Percentiles rank a stretch among this genome's conserved stretches.
Conservation (phyloP, 148 eudicot genomes). For the Chenopodium formosanum region DNA sequence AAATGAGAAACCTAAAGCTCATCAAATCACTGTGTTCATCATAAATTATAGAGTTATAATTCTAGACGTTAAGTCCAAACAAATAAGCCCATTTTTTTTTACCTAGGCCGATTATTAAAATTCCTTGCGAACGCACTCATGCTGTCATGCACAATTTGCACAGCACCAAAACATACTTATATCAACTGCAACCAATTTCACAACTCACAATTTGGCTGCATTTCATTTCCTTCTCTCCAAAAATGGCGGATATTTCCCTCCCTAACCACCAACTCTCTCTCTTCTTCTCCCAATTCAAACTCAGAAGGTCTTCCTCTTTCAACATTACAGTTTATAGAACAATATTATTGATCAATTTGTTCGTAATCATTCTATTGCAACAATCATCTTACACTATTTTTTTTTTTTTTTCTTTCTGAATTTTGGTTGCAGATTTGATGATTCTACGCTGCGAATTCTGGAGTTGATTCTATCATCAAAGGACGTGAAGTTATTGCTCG, state of each 20-base stretch:
- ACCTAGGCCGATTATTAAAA: too few species aligned
- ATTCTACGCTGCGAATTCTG: slow-evolving; percentile 51
- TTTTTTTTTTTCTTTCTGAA: too few species aligned
- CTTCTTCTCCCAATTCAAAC: slow-evolving; percentile 48
- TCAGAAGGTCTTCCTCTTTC: slow-evolving; percentile 35
- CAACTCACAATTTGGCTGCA: not conserved
- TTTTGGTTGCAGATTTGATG: slow-evolving; percentile 47
- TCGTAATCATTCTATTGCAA: not conserved
- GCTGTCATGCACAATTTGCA: not conserved
- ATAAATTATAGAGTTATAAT: too few species aligned
- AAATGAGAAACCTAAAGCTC: too few species aligned
- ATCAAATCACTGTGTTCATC: too few species aligned
- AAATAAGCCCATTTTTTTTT: too few species aligned
- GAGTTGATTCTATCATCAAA: slow-evolving; percentile 47
- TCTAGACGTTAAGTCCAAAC: too few species aligned
- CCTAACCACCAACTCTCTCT: slow-evolving; percentile 36
- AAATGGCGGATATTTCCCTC: slow-evolving; percentile 28
- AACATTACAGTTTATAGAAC: not conserved
- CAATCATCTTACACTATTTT: not conserved
- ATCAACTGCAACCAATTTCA: not conserved
- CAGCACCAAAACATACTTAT: not conserved
- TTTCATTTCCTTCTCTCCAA: not conserved
- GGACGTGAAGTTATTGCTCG: slow-evolving; percentile 46
- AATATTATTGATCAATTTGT: not conserved
- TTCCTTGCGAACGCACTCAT: too few species aligned